These are phyloP conservation scores for Eimeria necatrix DNA, from an alignment of 169 alveolate genomes.

Conservation along the genomic window DNA sequence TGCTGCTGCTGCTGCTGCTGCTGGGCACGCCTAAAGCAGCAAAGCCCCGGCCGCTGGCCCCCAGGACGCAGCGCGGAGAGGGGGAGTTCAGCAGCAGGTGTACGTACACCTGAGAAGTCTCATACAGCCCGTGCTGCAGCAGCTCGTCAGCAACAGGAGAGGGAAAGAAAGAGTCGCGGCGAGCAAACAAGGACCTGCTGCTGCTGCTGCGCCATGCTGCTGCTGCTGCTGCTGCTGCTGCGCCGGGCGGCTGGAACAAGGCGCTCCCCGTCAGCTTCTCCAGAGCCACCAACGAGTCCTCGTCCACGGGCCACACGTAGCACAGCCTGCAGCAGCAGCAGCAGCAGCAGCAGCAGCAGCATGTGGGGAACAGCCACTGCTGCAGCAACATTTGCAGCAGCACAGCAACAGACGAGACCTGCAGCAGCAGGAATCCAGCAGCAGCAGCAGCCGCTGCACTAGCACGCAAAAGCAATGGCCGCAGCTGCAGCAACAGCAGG, in stretches of 20 bases:
- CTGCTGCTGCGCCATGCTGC: conserved; percentile 38
- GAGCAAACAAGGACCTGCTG: neutral
- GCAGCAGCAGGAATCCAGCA: neutral
- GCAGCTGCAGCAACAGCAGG: conserved; percentile 36
- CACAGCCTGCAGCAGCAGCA: conserved; percentile 63
- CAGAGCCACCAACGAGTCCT: neutral
- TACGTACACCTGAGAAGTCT: conserved; percentile 19
- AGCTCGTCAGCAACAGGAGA: conserved; percentile 50
- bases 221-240: conserved; percentile 30
- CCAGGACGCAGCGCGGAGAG: conserved; percentile 45
- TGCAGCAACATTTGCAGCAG: conserved; percentile 7
- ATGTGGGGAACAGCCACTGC: neutral
- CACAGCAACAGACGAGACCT: neutral
- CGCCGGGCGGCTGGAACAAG: neutral
- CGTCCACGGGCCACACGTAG: conserved; percentile 41
- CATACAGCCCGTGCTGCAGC: conserved; percentile 53
- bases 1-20: neutral
- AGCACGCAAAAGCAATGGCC: conserved; percentile 10
- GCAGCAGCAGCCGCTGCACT: conserved; percentile 6
- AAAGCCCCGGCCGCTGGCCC: conserved; percentile 16
- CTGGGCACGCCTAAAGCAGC: neutral
- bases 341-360: conserved; percentile 52
- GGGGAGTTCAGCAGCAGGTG: conserved; percentile 61
- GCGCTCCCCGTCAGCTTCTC: neutral
- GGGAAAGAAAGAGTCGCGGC: conserved; percentile 30